Percentiles rank a stretch among this genome's conserved stretches.
phyloP scores from a whole-genome alignment of 495 filamentous ascomycete genomes.

The Penicillium coffeae region DNA sequence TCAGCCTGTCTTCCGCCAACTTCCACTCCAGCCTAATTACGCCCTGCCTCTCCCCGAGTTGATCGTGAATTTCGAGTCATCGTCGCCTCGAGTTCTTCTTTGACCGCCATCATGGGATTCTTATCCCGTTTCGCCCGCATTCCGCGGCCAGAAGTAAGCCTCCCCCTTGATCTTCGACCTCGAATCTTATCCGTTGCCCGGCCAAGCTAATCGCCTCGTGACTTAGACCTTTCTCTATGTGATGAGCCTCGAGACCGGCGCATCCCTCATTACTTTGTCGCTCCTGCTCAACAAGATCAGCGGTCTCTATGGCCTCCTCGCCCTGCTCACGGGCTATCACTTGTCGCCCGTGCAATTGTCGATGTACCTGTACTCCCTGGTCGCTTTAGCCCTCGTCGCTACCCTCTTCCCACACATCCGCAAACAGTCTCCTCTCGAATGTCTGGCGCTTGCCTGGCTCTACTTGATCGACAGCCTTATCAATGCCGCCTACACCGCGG shows the following conservation, averaged over 20 bases:
- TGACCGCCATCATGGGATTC: slow-evolving; percentile 39
- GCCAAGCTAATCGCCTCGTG: slow-evolving; percentile 22
- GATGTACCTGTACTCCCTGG: slow-evolving; percentile 80
- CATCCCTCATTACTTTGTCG: slow-evolving; percentile 73
- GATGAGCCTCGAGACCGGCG: slow-evolving; percentile 80
- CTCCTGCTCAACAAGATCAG: slow-evolving; percentile 84
- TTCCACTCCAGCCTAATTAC: background rate
- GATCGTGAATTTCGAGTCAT: background rate
- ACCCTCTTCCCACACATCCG: slow-evolving; percentile 69
- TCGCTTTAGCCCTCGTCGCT: slow-evolving; percentile 56
- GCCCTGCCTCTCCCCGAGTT: background rate
- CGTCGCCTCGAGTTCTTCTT: slow-evolving; percentile 13
- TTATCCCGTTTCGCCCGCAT: slow-evolving; percentile 50
- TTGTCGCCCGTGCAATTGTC: slow-evolving; percentile 67
- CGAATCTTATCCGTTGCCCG: slow-evolving; percentile 6
- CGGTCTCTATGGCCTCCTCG: slow-evolving; percentile 83
- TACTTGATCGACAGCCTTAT: slow-evolving; percentile 76
- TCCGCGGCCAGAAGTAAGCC: slow-evolving; percentile 55
- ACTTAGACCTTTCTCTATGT: slow-evolving; percentile 72
- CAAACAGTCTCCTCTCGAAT: slow-evolving; percentile 62
- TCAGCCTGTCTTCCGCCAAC: slow-evolving; percentile 2
- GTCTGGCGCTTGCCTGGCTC: slow-evolving; percentile 67
- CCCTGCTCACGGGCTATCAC: slow-evolving; percentile 69
- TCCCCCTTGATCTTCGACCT: slow-evolving; percentile 1
- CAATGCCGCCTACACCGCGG: slow-evolving; percentile 71